Evolutionary conservation across 108 stramenopile species (phyloP), one percentile per base, ranked within the genome.

Genomic region (Parietichytrium sp.): DNA sequence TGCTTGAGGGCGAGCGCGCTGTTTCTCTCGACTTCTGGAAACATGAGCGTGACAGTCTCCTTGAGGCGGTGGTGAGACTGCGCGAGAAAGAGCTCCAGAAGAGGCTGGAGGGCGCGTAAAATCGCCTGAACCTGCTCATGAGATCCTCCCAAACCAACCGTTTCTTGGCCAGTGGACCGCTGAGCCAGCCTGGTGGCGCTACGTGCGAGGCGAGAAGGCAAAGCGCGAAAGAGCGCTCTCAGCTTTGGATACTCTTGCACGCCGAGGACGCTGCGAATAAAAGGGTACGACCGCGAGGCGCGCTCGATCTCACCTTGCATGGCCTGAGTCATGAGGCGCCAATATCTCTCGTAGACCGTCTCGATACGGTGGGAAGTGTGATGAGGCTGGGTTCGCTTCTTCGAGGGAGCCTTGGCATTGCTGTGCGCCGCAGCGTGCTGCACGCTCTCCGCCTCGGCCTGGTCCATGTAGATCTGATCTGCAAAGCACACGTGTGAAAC

Each of bases 261-360:
- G 3, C 61, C 61, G 20, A 72, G 61, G 38, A 45, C 61, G 61
- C 45, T 72, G 29, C 61, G 61, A 6, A 72, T 42, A 45, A 72
- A 72, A 15, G 61, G 61, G 42, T 72, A 72, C 33, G 45, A 10
- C 15, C 61, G 61, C 10, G 61, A 72, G 29, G 61, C 61, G 15
- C 45, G 36, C 25, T 72, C 61, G 61, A 72, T 72, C 61, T 72
- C 61, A n/a, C 61, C 61, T 33, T 72, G 61, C 8, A 72, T 42
- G 6, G 61, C 61, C 42, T 72, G 61, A 0, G 61, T 72, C 61
- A 72, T 72, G 42, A 72, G 61, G 10, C 61, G 61, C 61, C 61
- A 72, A 3, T 72, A 72, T 6, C 61, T 7, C 61, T 72, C 61
- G 42, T 72, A 72, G n/a, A 72, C 61, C 23, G 61, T 25, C 42